A percentile compares a stretch with the other conserved stretches of the same genome.
These are phyloP conservation scores for Micractinium sp. DNA, from an alignment of 139 green algal genomes.

Conservation along the genomic window DNA sequence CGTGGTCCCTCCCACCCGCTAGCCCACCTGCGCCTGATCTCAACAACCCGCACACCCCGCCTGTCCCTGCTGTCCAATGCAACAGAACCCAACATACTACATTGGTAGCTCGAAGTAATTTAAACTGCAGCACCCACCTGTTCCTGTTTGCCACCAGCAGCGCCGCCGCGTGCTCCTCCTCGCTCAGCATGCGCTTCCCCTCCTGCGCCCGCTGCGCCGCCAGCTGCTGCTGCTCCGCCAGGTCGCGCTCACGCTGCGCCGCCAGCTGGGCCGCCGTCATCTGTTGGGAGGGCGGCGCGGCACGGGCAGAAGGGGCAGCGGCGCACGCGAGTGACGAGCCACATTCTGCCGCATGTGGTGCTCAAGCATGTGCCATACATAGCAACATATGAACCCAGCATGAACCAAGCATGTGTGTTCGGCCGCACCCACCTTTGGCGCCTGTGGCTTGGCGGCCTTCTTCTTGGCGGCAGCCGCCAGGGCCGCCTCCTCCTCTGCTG, in stretches of 20 bases:
- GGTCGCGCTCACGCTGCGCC: constrained; percentile 40
- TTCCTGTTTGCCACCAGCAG: constrained; percentile 65
- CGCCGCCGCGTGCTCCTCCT: constrained; percentile 20
- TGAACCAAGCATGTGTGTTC: too few relatives aligned
- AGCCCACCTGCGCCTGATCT: too few relatives aligned
- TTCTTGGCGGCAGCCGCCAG: constrained; percentile 50
- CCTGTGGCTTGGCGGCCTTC: constrained; percentile 50
- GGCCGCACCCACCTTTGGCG: constrained; percentile 4
- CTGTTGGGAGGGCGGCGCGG: constrained; percentile 31
- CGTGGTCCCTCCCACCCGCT: too few relatives aligned
- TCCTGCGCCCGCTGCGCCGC: constrained; percentile 47
- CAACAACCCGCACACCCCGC: too few relatives aligned
- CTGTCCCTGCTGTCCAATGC: not conserved
- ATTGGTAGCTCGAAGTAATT: too few relatives aligned
- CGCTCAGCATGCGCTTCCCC: constrained; percentile 45
- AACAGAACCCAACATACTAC: not conserved
- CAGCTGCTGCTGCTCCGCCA: constrained; percentile 44
- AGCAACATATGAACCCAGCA: too few relatives aligned
- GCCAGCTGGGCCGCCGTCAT: constrained; percentile 62
- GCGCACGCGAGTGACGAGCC: too few relatives aligned
- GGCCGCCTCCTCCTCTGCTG: constrained; percentile 68
- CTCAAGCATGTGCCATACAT: not conserved
- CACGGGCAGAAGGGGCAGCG: not conserved
- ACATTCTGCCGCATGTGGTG: not conserved
- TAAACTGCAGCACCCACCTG: not conserved